Percentiles rank a stretch among this genome's conserved stretches.
phyloP scores from a whole-genome alignment of 805 yeast genomes.

The Maudiozyma saulgeensis region DNA sequence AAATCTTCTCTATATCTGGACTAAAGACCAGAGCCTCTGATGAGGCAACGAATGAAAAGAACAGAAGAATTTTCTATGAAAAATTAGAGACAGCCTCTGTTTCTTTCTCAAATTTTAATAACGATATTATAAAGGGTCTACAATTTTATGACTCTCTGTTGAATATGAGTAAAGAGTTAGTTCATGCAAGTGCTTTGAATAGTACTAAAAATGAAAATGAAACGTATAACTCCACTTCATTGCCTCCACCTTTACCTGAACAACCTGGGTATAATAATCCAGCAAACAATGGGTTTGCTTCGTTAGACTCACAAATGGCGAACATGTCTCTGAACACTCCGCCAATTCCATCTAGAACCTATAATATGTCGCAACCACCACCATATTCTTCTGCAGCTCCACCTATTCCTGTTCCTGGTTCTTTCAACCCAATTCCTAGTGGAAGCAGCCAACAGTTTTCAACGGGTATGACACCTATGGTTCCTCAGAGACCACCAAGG shows the following conservation, averaged over 20 bases:
- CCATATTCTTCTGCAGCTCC: background rate
- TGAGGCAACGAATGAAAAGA: constrained; percentile 28
- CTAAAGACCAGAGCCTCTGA: constrained; percentile 34
- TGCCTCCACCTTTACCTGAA: constrained; percentile 7
- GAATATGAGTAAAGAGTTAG: constrained; percentile 21
- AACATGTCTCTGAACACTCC: constrained; percentile 1
- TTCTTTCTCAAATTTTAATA: constrained; percentile 47
- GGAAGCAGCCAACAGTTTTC: background rate
- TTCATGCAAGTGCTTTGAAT: constrained; percentile 3
- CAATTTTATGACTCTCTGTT: constrained; percentile 48
- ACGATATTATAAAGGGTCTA: constrained; percentile 53
- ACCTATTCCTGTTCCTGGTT: background rate
- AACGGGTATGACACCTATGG: background rate
- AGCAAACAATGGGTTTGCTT: background rate
- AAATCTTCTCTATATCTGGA: constrained; percentile 36
- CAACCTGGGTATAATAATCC: constrained; percentile 1
- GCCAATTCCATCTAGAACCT: constrained; percentile 1
- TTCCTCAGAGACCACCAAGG: constrained; percentile 3
- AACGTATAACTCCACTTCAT: background rate
- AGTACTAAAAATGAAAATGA: background rate
- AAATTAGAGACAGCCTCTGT: constrained; percentile 42
- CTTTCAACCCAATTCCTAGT: background rate
- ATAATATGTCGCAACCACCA: constrained; percentile 1
- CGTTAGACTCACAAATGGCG: background rate
- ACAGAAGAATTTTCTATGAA: constrained; percentile 30